phyloP scores from a whole-genome alignment of 1,139 yeast species.

The Lodderomyces pseudojiufengensis region DNA sequence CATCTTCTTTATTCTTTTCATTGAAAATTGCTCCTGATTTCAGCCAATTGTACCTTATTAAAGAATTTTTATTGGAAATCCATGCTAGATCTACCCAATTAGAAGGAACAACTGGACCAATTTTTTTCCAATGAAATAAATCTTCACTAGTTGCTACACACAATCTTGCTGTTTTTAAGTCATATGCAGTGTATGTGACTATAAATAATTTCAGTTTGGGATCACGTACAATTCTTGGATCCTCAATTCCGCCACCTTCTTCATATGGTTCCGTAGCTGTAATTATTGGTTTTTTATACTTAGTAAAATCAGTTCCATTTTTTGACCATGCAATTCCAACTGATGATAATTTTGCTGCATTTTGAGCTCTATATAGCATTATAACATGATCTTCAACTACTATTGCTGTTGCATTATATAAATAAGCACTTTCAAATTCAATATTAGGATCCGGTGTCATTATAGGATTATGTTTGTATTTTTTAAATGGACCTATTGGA shows the following conservation, averaged over 20 bases:
- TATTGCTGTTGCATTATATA: constrained; percentile 45
- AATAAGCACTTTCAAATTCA: constrained; percentile 39
- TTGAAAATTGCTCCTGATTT: constrained; percentile 43
- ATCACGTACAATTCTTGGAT: constrained; percentile 42
- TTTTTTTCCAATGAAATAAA: constrained; percentile 39
- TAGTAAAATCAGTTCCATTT: constrained; percentile 34
- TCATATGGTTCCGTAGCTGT: constrained; percentile 42
- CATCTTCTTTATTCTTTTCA: constrained; percentile 27
- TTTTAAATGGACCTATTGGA: constrained; percentile 43
- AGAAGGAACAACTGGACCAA: constrained; percentile 33
- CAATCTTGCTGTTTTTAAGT: constrained; percentile 31
- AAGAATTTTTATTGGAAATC: constrained; percentile 20
- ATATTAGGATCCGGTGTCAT: constrained; percentile 36
- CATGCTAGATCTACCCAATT: constrained; percentile 35
- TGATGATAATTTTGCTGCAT: constrained; percentile 30
- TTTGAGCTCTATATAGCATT: constrained; percentile 42
- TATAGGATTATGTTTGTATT: constrained; percentile 37
- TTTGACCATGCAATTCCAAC: constrained; percentile 43
- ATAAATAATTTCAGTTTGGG: constrained; percentile 33
- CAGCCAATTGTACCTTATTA: constrained; percentile 38
- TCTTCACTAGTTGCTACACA: constrained; percentile 42
- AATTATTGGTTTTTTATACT: constrained; percentile 33
- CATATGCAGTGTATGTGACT: constrained; percentile 44
- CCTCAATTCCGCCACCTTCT: constrained; percentile 42
- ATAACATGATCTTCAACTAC: constrained; percentile 38